Evolutionary conservation across 2,329 filamentous ascomycete species (phyloP).

Genomic region (Teratosphaeria destructans): DNA sequence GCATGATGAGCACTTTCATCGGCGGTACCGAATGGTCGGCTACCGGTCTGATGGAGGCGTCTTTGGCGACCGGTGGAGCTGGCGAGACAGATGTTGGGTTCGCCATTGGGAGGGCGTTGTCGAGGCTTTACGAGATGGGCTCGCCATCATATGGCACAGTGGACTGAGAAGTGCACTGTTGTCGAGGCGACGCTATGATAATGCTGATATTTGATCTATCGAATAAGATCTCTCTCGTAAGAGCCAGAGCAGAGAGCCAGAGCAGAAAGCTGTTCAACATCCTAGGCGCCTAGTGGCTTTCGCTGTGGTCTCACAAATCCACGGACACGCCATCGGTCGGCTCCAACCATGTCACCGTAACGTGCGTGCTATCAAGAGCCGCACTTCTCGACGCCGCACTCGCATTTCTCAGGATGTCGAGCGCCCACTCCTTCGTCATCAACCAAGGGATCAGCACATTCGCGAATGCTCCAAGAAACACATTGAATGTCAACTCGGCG

Average conservation of each 20-base stretch:
- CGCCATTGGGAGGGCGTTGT: constrained; percentile 18
- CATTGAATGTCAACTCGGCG: neutral
- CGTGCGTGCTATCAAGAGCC: neutral
- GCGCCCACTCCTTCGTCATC: constrained; percentile 3
- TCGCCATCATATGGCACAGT: constrained; percentile 1
- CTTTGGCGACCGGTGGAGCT: constrained; percentile 18
- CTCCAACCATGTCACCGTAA: neutral
- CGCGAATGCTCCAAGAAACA: constrained; percentile 5
- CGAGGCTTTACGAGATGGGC: constrained; percentile 19
- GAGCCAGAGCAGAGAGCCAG: too few species aligned
- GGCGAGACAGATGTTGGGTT: constrained; percentile 22
- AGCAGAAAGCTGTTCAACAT: neutral
- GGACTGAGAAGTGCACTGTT: neutral
- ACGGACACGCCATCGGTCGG: neutral
- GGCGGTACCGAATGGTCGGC: constrained; percentile 21
- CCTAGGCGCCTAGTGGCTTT: neutral
- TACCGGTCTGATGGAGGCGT: constrained; percentile 16
- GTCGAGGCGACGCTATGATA: neutral
- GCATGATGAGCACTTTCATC: constrained; percentile 22
- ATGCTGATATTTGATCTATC: neutral
- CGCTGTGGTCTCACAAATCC: neutral
- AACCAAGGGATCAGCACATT: constrained; percentile 7
- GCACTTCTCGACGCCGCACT: neutral
- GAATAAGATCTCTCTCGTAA: neutral
- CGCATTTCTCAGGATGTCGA: constrained; percentile 3